Evolutionary conservation across 1,139 yeast species (phyloP).

Genomic region (Petasospora rhodanensis): DNA sequence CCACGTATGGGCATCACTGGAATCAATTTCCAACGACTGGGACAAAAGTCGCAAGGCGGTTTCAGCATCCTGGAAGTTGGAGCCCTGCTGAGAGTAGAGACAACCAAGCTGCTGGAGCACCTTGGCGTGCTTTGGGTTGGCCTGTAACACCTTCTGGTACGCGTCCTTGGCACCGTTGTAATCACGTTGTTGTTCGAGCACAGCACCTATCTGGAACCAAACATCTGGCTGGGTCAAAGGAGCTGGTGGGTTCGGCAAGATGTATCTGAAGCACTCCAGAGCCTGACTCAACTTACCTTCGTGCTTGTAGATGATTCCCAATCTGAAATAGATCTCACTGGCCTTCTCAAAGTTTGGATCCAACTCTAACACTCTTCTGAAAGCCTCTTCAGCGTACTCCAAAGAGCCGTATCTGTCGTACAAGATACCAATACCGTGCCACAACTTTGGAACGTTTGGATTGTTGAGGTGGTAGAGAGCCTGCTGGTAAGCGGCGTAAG

Average conservation of each 20-base stretch:
- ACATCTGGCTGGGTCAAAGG: constrained; percentile 96
- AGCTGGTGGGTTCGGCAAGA: constrained; percentile 84
- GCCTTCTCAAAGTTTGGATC: constrained; percentile 96
- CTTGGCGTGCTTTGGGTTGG: constrained; percentile 91
- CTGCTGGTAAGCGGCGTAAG: constrained; percentile 94
- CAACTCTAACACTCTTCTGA: constrained; percentile 89
- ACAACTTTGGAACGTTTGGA: constrained; percentile 91
- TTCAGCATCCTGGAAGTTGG: constrained; percentile 72
- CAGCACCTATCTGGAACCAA: constrained; percentile 97
- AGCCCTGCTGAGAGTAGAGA: constrained; percentile 80
- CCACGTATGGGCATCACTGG: constrained; percentile 94
- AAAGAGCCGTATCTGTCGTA: constrained; percentile 94
- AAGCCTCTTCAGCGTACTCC: constrained; percentile 97
- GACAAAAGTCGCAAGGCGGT: constrained; percentile 77
- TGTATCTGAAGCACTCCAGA: constrained; percentile 89
- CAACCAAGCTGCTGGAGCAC: constrained; percentile 96
- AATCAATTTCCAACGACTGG: constrained; percentile 85
- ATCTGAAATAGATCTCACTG: constrained; percentile 89
- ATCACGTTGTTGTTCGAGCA: constrained; percentile 89
- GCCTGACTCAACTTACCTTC: constrained; percentile 86
- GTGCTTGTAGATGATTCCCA: constrained; percentile 96
- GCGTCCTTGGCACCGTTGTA: constrained; percentile 92
- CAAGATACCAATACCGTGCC: constrained; percentile 97
- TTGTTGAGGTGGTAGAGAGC: constrained; percentile 88
- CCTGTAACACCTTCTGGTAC: constrained; percentile 84